These are phyloP conservation scores for Kwoniella mangroviensis DNA, from an alignment of 768 basidiomycete species.

Conservation along the genomic window DNA sequence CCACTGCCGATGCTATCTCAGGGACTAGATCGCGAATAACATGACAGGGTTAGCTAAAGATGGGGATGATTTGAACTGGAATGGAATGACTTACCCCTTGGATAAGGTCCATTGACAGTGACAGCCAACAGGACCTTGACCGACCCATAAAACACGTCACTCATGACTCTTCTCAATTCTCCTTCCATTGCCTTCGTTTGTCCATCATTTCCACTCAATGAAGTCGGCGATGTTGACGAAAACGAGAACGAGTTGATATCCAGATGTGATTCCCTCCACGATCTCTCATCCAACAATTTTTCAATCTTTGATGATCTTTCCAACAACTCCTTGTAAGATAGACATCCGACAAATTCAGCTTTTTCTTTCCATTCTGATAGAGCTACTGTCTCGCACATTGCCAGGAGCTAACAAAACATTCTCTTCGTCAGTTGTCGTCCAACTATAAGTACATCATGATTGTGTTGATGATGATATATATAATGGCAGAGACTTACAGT, in stretches of 20 bases:
- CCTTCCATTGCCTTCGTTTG: background rate
- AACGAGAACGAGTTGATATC: background rate
- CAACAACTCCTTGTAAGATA: conserved; percentile 28
- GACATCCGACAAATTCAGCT: conserved; percentile 17
- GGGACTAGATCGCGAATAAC: conserved; percentile 16
- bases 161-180: conserved; percentile 18
- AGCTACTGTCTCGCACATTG: conserved; percentile 22
- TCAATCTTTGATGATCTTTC: conserved; percentile 21
- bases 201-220: background rate
- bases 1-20: conserved; percentile 28
- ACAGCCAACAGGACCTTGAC: conserved; percentile 28
- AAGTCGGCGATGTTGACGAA: background rate
- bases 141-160: conserved; percentile 28
- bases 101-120: conserved; percentile 30
- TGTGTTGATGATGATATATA: background rate
- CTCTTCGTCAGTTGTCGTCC: background rate
- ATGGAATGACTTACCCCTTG: conserved; percentile 23
- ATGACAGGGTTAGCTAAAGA: no score
- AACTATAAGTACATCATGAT: background rate
- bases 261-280: conserved; percentile 32
- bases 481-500: conserved; percentile 23
- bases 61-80: background rate
- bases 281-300: conserved; percentile 20
- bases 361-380: conserved; percentile 35
- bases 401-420: conserved; percentile 20